Evolutionary conservation across 108 stramenopile species (phyloP).

Genomic region (Nannochloropsis gaditana): DNA sequence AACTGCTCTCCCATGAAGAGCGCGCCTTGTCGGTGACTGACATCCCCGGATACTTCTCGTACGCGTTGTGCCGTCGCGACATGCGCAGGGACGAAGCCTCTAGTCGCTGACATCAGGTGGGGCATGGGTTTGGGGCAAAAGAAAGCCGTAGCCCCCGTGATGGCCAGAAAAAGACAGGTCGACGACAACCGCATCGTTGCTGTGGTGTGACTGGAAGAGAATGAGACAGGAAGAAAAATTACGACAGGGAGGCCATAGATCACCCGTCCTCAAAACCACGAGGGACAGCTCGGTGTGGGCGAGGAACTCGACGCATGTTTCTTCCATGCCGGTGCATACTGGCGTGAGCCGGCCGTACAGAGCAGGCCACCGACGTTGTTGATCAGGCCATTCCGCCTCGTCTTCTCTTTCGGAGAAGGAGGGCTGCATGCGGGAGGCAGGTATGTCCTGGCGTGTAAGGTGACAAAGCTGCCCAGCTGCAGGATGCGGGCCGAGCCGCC

Average conservation of each 20-base stretch:
- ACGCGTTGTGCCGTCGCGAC: not conserved
- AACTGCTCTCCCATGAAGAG: slow-evolving; percentile 4
- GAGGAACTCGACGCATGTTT: not conserved
- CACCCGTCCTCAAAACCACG: not conserved
- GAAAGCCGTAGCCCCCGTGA: not conserved
- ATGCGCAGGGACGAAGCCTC: not conserved
- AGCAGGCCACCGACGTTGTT: no score
- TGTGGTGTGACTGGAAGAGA: not conserved
- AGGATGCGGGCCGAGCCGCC: no score
- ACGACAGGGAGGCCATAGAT: not conserved
- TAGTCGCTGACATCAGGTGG: slow-evolving; percentile 5
- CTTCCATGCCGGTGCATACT: no score
- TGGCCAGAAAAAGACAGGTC: not conserved
- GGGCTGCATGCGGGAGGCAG: no score
- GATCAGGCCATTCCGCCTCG: no score
- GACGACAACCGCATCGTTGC: slow-evolving; percentile 17
- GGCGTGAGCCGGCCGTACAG: no score
- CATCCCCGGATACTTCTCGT: not conserved
- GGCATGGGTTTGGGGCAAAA: not conserved
- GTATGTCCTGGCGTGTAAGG: no score
- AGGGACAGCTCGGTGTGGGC: not conserved
- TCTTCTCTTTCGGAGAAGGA: no score
- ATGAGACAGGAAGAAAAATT: not conserved
- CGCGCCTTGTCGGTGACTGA: not conserved
- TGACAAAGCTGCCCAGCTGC: no score